Base-by-base conservation (phyloP, 176 grass and related monocot species). In the Zoysia japonica region DNA sequence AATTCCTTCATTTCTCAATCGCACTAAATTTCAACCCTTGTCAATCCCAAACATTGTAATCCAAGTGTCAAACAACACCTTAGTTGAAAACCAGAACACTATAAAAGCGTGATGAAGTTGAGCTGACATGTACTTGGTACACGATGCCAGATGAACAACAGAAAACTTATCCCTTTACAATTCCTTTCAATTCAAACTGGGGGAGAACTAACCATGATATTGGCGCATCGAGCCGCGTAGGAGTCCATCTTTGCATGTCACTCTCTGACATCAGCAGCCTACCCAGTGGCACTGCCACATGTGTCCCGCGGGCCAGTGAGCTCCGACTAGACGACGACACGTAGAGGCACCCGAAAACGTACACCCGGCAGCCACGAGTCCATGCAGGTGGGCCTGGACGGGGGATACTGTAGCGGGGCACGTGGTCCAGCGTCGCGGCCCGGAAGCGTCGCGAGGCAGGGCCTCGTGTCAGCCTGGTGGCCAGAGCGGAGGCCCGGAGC, bases 401-500 rank as follows among this genome's bases (percentile, higher is more conserved):
- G 2, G 11, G 41, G 67, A 37, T 76, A 80, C 76, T 54, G 63
- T 15, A 39, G 70, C 40, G 19, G 49, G 45, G 52, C 80, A 80
- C 76, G 81, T 84, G 86, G 81, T 7, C 69, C 69, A 19, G 68
- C 61, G n/a, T 44, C 55, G 54, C 54, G 60, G 54, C 9, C 9
- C 9, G 62, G 80, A 88, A 65, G 76, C 54, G 47, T 88, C 80
- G 47, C 86, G 51, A 38, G 28, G 49, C 50, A 1, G 17, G 12
- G 36, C 5, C 51, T 78, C 51, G 74, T 83, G 80, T 88, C 75
- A 75, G 52, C 62, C 62, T 52, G 44, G 69, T 79, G 46, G 5
- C 20, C 80, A 70, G 70, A 88, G 68, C 70, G 28, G 28, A 28
- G 28, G 28, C 28, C 28, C 80, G 76, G 70, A 88, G 68, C 70